A percentile compares a stretch with the other conserved stretches of the same genome.
Conservation (phyloP, 768 basidiomycete species). For the Lactifluus volemus region DNA sequence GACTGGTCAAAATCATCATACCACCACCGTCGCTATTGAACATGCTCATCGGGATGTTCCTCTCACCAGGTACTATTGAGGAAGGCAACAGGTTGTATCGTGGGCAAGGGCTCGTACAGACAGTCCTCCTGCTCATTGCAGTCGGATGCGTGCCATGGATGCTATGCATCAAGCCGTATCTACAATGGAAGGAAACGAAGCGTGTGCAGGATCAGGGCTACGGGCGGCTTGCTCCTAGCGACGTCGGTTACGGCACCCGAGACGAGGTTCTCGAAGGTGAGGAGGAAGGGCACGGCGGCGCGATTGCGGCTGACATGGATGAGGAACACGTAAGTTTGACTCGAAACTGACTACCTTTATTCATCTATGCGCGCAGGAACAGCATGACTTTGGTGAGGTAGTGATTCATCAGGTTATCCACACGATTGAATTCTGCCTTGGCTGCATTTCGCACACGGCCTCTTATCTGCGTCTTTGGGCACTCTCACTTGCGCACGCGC, state of each 20-base stretch:
- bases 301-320: constrained; percentile 61
- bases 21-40: constrained; percentile 85
- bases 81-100: constrained; percentile 65
- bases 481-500: constrained; percentile 94
- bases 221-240: constrained; percentile 53
- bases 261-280: constrained; percentile 65
- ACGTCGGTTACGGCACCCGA: constrained; percentile 36
- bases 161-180: constrained; percentile 85
- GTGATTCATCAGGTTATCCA: constrained; percentile 97
- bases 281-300: constrained; percentile 71
- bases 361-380: constrained; percentile 38
- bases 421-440: constrained; percentile 98
- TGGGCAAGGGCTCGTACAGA: constrained; percentile 83
- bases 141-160: constrained; percentile 91
- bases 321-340: constrained; percentile 61
- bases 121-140: constrained; percentile 68
- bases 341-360: background rate
- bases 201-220: constrained; percentile 81
- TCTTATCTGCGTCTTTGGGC: constrained; percentile 95
- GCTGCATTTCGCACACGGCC: constrained; percentile 96
- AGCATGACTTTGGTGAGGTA: constrained; percentile 90
- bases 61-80: constrained; percentile 76
- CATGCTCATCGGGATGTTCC: constrained; percentile 96
- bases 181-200: constrained; percentile 84
- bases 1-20: constrained; percentile 74